Evolutionary conservation across 768 basidiomycete species (phyloP).

Genomic region (Harrya chromipes): DNA sequence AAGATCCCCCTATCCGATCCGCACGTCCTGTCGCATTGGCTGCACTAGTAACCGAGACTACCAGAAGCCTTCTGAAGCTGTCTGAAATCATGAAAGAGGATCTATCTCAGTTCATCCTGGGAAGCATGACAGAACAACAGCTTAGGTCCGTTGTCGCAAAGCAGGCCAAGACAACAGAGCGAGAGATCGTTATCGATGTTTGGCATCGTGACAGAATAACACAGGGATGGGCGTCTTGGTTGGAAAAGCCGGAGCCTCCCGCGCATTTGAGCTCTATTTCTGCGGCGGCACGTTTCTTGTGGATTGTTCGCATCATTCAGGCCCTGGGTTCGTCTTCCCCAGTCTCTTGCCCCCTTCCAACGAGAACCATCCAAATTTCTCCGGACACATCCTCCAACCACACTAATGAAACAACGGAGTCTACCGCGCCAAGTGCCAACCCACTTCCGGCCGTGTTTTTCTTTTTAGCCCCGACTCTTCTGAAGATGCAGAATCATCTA

Average conservation of each 20-base stretch:
- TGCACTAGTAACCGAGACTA: conserved; percentile 43
- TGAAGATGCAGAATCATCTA: conserved; percentile 63
- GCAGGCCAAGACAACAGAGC: conserved; percentile 55
- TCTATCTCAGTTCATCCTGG: conserved; percentile 60
- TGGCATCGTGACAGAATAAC: conserved; percentile 39
- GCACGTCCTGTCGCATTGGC: conserved; percentile 38
- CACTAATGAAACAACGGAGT: background rate
- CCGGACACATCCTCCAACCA: background rate
- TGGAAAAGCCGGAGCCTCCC: conserved; percentile 7
- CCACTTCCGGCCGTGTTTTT: conserved; percentile 64
- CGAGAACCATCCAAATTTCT: conserved; percentile 12
- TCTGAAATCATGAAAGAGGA: conserved; percentile 68
- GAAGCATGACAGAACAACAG: conserved; percentile 63
- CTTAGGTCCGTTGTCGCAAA: conserved; percentile 45
- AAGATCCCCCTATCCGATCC: conserved; percentile 28
- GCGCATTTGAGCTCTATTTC: conserved; percentile 12
- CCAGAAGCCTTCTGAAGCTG: conserved; percentile 48
- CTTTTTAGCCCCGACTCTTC: conserved; percentile 50
- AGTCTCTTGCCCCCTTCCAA: conserved; percentile 31
- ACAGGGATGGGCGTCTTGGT: conserved; percentile 25
- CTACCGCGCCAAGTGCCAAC: conserved; percentile 30
- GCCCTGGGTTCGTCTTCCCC: conserved; percentile 46
- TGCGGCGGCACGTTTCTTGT: conserved; percentile 27
- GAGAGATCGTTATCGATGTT: conserved; percentile 48
- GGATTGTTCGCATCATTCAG: conserved; percentile 48